Percentiles rank a stretch among this genome's conserved stretches.
phyloP scores from a whole-genome alignment of 2,329 filamentous ascomycete genomes.

The Aspergillus transmontanensis region DNA sequence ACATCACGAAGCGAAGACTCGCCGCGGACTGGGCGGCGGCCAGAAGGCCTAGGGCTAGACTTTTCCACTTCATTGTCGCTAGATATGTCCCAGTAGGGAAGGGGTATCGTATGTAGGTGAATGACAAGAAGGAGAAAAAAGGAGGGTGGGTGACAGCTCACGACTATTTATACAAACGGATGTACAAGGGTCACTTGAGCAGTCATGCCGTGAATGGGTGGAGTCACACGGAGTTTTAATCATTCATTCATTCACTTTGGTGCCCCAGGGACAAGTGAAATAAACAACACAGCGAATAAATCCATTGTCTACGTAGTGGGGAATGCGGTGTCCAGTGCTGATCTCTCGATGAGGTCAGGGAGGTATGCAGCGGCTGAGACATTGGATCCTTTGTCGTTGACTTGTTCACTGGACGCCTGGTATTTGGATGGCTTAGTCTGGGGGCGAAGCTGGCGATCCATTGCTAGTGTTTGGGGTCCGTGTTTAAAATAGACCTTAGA shows the following conservation, averaged over 20 bases:
- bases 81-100: not conserved
- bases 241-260: not conserved
- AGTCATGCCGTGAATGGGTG: not conserved
- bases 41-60: conserved; percentile 8
- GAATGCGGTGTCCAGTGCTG: not conserved
- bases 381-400: not conserved
- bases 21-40: conserved; percentile 33
- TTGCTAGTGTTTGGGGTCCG: not conserved
- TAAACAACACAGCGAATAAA: not conserved
- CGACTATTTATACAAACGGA: not conserved
- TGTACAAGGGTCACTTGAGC: not conserved
- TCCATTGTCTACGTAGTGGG: not conserved
- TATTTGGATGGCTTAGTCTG: not conserved
- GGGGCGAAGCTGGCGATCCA: not conserved
- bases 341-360: not conserved
- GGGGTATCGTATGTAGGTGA: no score
- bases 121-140: not conserved
- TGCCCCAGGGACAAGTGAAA: not conserved
- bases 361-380: not conserved
- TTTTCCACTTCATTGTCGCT: not conserved
- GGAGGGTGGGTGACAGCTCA: not conserved
- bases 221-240: not conserved
- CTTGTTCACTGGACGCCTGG: not conserved
- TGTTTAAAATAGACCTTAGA: not conserved
- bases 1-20: conserved; percentile 44